Evolutionary conservation across 2,329 filamentous ascomycete species (phyloP), one percentile per base, ranked within the genome.

Genomic region (Epichloe baconii): DNA sequence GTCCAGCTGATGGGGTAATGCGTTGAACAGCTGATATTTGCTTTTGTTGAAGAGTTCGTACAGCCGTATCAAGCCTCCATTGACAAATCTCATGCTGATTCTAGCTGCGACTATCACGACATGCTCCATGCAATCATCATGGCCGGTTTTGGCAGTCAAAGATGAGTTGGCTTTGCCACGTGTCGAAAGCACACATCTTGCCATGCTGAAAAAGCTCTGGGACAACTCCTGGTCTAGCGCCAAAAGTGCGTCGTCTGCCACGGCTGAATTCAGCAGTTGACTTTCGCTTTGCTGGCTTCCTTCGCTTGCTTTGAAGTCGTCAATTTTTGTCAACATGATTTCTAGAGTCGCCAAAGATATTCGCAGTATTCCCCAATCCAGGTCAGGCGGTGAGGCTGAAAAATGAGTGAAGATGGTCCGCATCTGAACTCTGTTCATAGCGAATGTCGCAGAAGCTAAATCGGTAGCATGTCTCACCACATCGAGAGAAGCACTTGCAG

Each of bases 371-470:
- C 63, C 60, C 73, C 76, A 79, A 53, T 76, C 72, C 14, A 77
- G 67, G 36, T 71, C 67, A 0, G 66, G 59, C 3, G 68, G 67
- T 2, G 65, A 61, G 11, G 66, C 64, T 11, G 71, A 67, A 41
- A 79, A 73, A 21, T 70, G 71, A 11, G 65, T 70, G 47, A 79
- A 78, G 10, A 79, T 62, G 43, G 74, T 71, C 47, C 76, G 71
- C 26, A 81, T 60, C 58, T 78, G 77, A 37, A 64, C 66, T 2
- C 67, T 69, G 50, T 73, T 79, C 34, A 80, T 58, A 14, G 70
- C 73, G 53, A 74, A 74, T 2, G 72, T 72, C 5, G 72, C 73
- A 15, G 71, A 65, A 51, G 68, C 68, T 7, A 80, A 64, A 23
- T 73, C 69, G 14, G 63, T 61, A 0, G 75, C 69, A 37, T 72